Base-by-base conservation (phyloP, 306 rosid species). In the Fragaria nilgerrensis region DNA sequence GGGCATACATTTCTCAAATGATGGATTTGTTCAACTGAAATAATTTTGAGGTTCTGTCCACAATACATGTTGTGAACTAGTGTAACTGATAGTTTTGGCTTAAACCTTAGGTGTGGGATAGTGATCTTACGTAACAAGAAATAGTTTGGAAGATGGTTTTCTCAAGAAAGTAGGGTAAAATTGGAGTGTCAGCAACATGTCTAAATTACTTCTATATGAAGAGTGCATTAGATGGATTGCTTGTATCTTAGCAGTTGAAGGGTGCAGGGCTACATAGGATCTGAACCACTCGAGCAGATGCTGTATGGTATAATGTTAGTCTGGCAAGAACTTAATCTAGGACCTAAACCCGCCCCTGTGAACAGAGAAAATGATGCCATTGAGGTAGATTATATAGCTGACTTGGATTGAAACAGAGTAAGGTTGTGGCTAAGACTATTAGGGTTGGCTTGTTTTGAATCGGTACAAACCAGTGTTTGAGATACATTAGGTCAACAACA, bases 401-500 rank as follows among this genome's bases (percentile, higher is more conserved):
- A 83, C 45, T 87, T 81, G 34, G 80, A 86, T 75, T 84, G 83
- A 41, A 74, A 78, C 62, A 85, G 88, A 14, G 92, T 88, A 50
- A 79, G 87, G 81, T 72, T 85, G 9, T 90, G 89, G 96, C 78
- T 88, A 2, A 72, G 71, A 48, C 88, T 82, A 16, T 81, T 88
- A 76, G 90, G 88, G 68, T 47, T 85, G 75, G 85, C 3, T 44
- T 4, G 7, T 4, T 4, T 16, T 49, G 59, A 19, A 89, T 74
- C 78, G 87, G 79, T 90, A 90, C 73, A 81, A 83, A 45, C 89
- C 92, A 9, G 82, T 90, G 81, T 88, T 88, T 64, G 89, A 86
- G 81, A 90, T 88, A n/a, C 90, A 88, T 19, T 92, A 86, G 73
- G 90, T 88, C 34, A 89, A 37, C 34, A 89, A 37, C 41, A 37